Evolutionary conservation across 768 basidiomycete species (phyloP).

Genomic region (Cyclocybe aegerita): DNA sequence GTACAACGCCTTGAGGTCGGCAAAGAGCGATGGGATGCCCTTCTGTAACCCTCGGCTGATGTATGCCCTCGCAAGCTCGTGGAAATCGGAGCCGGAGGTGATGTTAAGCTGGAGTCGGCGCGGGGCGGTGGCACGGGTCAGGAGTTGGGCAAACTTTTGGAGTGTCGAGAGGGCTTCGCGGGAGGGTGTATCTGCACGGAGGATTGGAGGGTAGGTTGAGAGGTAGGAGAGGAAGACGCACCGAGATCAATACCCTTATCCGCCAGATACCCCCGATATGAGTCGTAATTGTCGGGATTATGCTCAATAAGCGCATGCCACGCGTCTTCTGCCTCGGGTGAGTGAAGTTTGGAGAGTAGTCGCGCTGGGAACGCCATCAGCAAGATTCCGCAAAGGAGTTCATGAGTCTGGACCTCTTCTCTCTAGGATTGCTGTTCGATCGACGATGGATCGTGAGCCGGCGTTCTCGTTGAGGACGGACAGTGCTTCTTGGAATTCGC

Average conservation of each 20-base stretch:
- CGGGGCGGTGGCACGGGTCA: conserved; percentile 71
- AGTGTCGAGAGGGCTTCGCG: conserved; percentile 57
- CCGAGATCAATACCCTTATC: conserved; percentile 68
- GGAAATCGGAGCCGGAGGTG: conserved; percentile 69
- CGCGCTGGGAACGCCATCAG: conserved; percentile 52
- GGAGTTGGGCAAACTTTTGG: conserved; percentile 54
- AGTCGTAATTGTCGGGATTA: conserved; percentile 81
- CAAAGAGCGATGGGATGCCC: conserved; percentile 91
- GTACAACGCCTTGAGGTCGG: conserved; percentile 88
- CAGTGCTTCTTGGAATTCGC: conserved; percentile 60
- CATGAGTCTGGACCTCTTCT: conserved; percentile 49
- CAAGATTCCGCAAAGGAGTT: conserved; percentile 7
- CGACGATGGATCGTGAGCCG: conserved; percentile 66
- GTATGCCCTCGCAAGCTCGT: conserved; percentile 61
- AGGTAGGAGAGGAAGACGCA: conserved; percentile 29
- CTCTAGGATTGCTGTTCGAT: conserved; percentile 68
- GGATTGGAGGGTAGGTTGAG: conserved; percentile 4
- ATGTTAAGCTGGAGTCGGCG: conserved; percentile 72
- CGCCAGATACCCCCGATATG: conserved; percentile 73
- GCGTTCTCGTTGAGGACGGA: conserved; percentile 61
- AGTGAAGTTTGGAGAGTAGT: conserved; percentile 64
- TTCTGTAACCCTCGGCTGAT: conserved; percentile 68
- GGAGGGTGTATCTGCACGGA: conserved; percentile 49
- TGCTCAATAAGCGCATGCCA: conserved; percentile 82
- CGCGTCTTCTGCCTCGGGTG: conserved; percentile 73